Evolutionary conservation across 768 basidiomycete genomes (phyloP), one percentile per base, ranked within the genome.

Genomic region (Russula lepida): DNA sequence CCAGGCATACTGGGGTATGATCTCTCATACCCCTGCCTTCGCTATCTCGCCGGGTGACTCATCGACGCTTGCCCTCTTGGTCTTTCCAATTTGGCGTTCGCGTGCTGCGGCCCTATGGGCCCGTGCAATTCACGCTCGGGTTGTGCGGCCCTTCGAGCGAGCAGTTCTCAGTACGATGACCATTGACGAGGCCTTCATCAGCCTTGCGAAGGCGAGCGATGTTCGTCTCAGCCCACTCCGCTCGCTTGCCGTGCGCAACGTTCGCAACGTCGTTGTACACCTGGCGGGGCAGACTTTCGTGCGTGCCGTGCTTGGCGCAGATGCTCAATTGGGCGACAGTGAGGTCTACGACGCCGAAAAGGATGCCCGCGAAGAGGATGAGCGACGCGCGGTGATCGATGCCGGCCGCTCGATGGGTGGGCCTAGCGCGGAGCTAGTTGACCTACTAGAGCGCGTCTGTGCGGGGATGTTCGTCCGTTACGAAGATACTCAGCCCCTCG

Each of bases 321-420:
- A 59, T 41, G 21, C 30, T 11, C 56, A 41, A 8, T 46, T 59
- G 2, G 63, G 58, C 5, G 68, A 65, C 13, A 52, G 60, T 19
- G 65, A 69, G 33, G 49, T 56, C 50, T 68, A 71, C 52, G 66
- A 70, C 32, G 71, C 75, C n/a, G 69, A 72, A 53, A 66, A 69
- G 60, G 67, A 65, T 63, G 69, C 37, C 63, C 68, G 62, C 64
- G 73, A 76, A 30, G 72, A 75, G 17, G 71, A 73, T 41, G 78
- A 78, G 64, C 76, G 79, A 70, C 70, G 72, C 55, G 73, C 71
- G 33, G 83, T 84, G 0, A 70, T 89, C 41, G 79, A 80, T 7
- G 81, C 82, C 27, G 84, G 85, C 23, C 77, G 76, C 49, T 81
- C 83, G 56, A 78, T 91, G 6, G 86, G 87, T 3, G 88, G 86